These are phyloP conservation scores for Phytophthora kernoviae DNA, from an alignment of 352 stramenopile species.

Conservation along the genomic window DNA sequence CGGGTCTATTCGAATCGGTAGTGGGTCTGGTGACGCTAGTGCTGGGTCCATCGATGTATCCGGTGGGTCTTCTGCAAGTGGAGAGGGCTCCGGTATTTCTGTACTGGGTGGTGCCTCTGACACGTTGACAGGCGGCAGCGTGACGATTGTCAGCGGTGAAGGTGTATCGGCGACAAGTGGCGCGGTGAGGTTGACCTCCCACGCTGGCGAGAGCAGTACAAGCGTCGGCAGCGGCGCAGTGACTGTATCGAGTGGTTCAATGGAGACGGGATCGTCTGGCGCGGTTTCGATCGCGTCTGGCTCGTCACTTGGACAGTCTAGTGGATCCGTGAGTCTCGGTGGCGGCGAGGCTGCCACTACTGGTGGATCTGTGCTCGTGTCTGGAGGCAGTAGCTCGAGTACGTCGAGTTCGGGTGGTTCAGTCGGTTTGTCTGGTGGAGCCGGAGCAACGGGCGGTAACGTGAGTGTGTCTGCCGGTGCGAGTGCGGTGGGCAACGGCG, in stretches of 20 bases:
- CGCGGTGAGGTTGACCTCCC: slow-evolving; percentile 19
- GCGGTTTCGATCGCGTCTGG: slow-evolving; percentile 22
- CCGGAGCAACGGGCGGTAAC: slow-evolving; percentile 16
- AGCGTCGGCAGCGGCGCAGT: slow-evolving; percentile 15
- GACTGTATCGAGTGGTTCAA: slow-evolving; percentile 23
- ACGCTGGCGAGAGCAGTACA: slow-evolving; percentile 1
- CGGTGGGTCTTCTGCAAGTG: slow-evolving; percentile 29
- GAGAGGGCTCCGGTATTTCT: slow-evolving; percentile 27
- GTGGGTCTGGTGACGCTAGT: slow-evolving; percentile 23
- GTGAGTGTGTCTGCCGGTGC: slow-evolving; percentile 20
- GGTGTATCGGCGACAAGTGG: slow-evolving; percentile 14
- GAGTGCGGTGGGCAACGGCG: slow-evolving; percentile 15
- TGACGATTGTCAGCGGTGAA: slow-evolving; percentile 24
- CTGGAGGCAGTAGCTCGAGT: slow-evolving; percentile 10
- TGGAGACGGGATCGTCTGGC: slow-evolving; percentile 18
- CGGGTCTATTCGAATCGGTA: slow-evolving; percentile 24
- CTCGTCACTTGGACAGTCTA: slow-evolving; percentile 15
- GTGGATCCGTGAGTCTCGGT: slow-evolving; percentile 19
- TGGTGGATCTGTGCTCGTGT: slow-evolving; percentile 15
- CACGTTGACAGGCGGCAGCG: slow-evolving; percentile 24
- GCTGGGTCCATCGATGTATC: slow-evolving; percentile 28
- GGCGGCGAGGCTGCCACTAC: not conserved
- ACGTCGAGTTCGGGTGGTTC: slow-evolving; percentile 3
- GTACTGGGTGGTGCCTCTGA: slow-evolving; percentile 23
- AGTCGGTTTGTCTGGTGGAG: slow-evolving; percentile 20